Evolutionary conservation across 306 rosid species (phyloP), one percentile per base, ranked within the genome.

Genomic region (Morella rubra): DNA sequence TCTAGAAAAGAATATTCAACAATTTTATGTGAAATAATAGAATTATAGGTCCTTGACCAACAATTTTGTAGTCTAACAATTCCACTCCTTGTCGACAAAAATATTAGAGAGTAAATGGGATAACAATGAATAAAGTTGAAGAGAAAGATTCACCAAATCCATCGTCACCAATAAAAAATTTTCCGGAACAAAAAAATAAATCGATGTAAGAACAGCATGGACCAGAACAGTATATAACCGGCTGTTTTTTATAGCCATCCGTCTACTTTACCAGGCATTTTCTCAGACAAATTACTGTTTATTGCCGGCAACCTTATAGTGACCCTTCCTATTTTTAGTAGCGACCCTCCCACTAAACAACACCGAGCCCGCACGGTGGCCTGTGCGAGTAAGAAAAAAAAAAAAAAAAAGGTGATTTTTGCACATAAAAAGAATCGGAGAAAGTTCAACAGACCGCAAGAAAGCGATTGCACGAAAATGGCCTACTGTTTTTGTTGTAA

Each of bases 231-330:
- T 73, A 1, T 58, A 27, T 15, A 49, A 49, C 52, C 16, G 14
- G 52, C 52, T 49, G 0, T 49, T 49, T 49, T 46, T 49, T 11
- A 49, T 49, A 49, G 9, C 13, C 52, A 3, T 3, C 52, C 52
- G 3, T 49, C 13, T 7, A 15, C 5, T 32, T 44, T 32, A 11
- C 45, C 68, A 12, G 60, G 81, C 73, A 65, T 52, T 16, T 47
- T 62, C 85, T 81, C 87, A 85, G 89, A 89, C 89, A 87, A 61
- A 76, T 61, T 15, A 41, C 81, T 71, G 79, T 70, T 82, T 68
- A 84, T 81, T 83, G 85, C 89, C 88, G 89, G 89, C 93, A 87
- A 77, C 71, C 81, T 85, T 85, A 81, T 72, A 72, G 58, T 47
- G 37, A 80, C 55, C 82, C 89, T 83, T 82, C 79, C 83, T 80